These are phyloP conservation scores for Chalara sp. DNA, from an alignment of 2,329 filamentous ascomycete genomes.

Conservation along the genomic window DNA sequence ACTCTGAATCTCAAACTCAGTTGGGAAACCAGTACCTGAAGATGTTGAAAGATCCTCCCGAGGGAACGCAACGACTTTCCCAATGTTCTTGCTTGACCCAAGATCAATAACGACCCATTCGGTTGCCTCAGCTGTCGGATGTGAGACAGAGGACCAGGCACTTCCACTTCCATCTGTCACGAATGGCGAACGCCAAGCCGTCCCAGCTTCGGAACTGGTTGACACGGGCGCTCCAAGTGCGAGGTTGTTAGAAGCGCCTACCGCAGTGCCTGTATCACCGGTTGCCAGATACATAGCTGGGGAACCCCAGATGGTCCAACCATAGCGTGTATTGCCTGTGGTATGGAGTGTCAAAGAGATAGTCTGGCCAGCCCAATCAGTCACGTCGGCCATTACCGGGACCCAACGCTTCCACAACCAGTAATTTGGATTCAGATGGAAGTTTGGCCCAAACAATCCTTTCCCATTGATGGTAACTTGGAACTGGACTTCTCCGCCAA, in stretches of 20 bases:
- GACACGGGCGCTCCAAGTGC: conserved; percentile 3
- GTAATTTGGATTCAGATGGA: conserved; percentile 8
- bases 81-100: conserved; percentile 1
- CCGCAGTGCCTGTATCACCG: background rate
- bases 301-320: conserved; percentile 13
- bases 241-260: conserved; percentile 5
- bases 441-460: conserved; percentile 5
- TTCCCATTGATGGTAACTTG: conserved; percentile 9
- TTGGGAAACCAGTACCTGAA: conserved; percentile 9
- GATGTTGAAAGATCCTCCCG: conserved; percentile 8
- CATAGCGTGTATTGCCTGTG: conserved; percentile 6
- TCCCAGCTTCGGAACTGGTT: conserved; percentile 7
- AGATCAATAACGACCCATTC: conserved; percentile 10
- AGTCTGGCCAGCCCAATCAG: conserved; percentile 9
- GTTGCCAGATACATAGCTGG: conserved; percentile 7
- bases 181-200: background rate
- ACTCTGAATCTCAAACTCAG: conserved; percentile 10
- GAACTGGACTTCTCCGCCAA: conserved; percentile 9
- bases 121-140: conserved; percentile 2
- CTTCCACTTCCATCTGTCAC: conserved; percentile 6
- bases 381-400: conserved; percentile 11
- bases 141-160: conserved; percentile 10
- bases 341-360: conserved; percentile 6
- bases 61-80: conserved; percentile 10
- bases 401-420: conserved; percentile 13